A percentile compares a stretch with the other conserved stretches of the same genome.
Conservation (phyloP, 1,139 yeast genomes). For the Suhomyces wounanorum region DNA sequence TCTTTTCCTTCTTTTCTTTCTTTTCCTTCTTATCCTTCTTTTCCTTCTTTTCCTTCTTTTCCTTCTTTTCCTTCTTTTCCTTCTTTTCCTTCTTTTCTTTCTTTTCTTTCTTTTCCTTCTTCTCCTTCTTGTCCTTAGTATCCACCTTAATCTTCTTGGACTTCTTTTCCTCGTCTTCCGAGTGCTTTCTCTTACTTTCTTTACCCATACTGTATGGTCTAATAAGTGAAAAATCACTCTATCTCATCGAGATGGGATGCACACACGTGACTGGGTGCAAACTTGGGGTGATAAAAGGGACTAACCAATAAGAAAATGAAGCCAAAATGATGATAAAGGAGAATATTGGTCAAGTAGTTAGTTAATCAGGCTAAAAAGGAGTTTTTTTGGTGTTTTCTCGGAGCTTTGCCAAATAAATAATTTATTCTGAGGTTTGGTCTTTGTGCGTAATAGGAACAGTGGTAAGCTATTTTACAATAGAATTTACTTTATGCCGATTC, state of each 20-base stretch:
- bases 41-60: constrained; percentile 40
- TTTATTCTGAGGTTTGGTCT: too few species aligned
- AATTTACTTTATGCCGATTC: too few species aligned
- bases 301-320: too few species aligned
- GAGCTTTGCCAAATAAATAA: too few species aligned
- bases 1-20: constrained; percentile 35
- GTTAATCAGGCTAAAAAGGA: too few species aligned
- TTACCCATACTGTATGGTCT: constrained; percentile 27
- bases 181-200: constrained; percentile 45
- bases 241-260: constrained; percentile 15
- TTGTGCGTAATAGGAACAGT: too few species aligned
- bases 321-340: not conserved
- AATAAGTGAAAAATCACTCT: constrained; percentile 11
- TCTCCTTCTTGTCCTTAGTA: constrained; percentile 30
- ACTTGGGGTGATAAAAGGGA: not conserved
- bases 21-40: constrained; percentile 24
- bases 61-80: constrained; percentile 44
- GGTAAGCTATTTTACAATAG: too few species aligned
- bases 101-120: constrained; percentile 48
- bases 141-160: constrained; percentile 38
- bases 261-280: constrained; percentile 11
- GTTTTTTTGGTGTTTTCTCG: too few species aligned
- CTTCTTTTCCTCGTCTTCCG: constrained; percentile 42
- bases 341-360: not conserved
- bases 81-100: constrained; percentile 50